Base-by-base conservation (phyloP, 345 rosid genomes). In the Pugionium cornutum region DNA sequence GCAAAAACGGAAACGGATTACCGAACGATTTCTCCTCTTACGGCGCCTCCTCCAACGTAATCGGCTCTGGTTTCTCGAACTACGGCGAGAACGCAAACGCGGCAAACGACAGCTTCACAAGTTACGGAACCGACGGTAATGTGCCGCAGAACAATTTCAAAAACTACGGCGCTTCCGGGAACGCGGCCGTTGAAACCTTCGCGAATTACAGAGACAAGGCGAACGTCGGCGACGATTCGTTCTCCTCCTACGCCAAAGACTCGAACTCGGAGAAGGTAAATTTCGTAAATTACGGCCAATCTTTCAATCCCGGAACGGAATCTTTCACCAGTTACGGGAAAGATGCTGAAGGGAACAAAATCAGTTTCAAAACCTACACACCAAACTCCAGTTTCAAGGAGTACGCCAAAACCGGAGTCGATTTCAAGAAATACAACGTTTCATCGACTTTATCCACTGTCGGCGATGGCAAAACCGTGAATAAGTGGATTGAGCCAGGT, bases 401-500 rank as follows among this genome's bases (percentile, higher is more conserved):
- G 1, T 88, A 88, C 67, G 64, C 68, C 2, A 82, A 83, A 62
- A 56, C 58, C 4, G 81, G 79, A 2, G 74, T 76, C 36, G 70
- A 62, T 41, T 88, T 88, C 69, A 52, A 78, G 0, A 56, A 62
- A 25, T 88, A 88, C 70, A 85, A 81, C 41, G 65, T 26, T 0
- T 64, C 65, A 7, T 25, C 68, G 18, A 18, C 18, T 18, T 18
- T 18, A 18, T 18, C 18, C 32, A 5, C 59, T 11, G 9, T 26
- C 5, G 66, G 35, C 11, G 76, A 79, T 69, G 86, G 81, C 74
- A 83, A 64, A 62, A 51, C 57, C 41, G 83, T 81, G 9, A 89
- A 83, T 72, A 79, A 65, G 46, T 87, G 97, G 97, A 75, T 85
- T 0, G 97, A 89, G 53, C 89, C 91, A 47, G 97, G 97, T n/a